These are phyloP conservation scores for Geranium brycei DNA, from an alignment of 345 rosid species.

Conservation along the genomic window DNA sequence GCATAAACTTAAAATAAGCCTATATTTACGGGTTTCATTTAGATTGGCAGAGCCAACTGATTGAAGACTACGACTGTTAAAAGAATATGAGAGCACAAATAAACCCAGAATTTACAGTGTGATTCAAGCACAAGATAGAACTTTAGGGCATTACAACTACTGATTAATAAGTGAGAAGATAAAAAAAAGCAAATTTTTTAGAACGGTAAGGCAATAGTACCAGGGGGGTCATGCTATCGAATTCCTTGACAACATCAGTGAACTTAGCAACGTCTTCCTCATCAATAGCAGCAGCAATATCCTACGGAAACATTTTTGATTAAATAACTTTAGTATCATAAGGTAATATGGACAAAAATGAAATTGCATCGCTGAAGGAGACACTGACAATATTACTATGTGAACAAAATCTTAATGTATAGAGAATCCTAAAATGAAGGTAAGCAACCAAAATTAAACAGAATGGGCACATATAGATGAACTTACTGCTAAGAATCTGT, in stretches of 20 bases:
- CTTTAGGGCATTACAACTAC: no score
- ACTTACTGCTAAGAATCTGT: constrained; percentile 52
- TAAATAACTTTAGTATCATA: not conserved
- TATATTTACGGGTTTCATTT: no score
- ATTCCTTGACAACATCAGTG: constrained; percentile 86
- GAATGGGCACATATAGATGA: not conserved
- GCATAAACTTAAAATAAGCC: no score
- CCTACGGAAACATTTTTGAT: constrained; percentile 28
- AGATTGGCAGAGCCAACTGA: no score
- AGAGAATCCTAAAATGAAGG: not conserved
- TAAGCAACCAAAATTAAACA: no score
- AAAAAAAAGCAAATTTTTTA: not conserved
- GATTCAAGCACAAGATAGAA: no score
- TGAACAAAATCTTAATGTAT: not conserved
- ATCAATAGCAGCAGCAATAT: constrained; percentile 70
- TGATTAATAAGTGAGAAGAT: not conserved
- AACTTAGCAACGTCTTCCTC: constrained; percentile 93
- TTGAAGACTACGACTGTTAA: no score
- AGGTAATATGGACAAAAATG: not conserved
- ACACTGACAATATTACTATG: not conserved
- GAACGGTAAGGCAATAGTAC: constrained; percentile 19
- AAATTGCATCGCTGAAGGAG: not conserved
- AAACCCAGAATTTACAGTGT: no score
- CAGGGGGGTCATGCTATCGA: constrained; percentile 96
- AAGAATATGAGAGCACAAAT: no score